These are phyloP conservation scores for Aspergillus clavatus DNA, from an alignment of 2,329 filamentous ascomycete genomes.

Conservation along the genomic window DNA sequence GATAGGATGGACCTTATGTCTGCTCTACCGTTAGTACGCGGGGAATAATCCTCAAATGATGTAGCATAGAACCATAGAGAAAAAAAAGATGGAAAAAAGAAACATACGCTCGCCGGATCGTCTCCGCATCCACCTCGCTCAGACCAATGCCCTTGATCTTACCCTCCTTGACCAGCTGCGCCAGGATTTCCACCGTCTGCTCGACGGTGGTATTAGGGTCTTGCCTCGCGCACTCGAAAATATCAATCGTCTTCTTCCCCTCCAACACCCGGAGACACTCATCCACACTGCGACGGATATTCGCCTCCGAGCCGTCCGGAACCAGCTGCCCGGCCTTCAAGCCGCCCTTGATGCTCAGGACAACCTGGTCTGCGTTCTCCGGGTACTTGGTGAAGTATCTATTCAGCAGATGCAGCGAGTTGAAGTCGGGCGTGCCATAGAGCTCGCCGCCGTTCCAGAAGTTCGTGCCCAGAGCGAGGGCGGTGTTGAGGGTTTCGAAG, in stretches of 20 bases:
- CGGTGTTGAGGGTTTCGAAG: slow-evolving; percentile 53
- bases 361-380: slow-evolving; percentile 58
- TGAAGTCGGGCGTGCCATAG: slow-evolving; percentile 56
- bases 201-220: slow-evolving; percentile 51
- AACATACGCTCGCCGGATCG: slow-evolving; percentile 39
- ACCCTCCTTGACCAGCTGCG: slow-evolving; percentile 38
- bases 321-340: slow-evolving; percentile 31
- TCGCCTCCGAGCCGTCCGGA: slow-evolving; percentile 51
- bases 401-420: slow-evolving; percentile 56
- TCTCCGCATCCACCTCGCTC: slow-evolving; percentile 43
- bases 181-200: slow-evolving; percentile 39
- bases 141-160: slow-evolving; percentile 44
- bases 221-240: slow-evolving; percentile 56
- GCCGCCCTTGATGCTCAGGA: slow-evolving; percentile 60
- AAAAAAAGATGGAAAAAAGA: too few species aligned
- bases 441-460: slow-evolving; percentile 63
- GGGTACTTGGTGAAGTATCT: slow-evolving; percentile 61
- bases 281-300: slow-evolving; percentile 55
- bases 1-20: slow-evolving; percentile 51
- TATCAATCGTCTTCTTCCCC: slow-evolving; percentile 57
- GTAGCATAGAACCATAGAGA: slow-evolving; percentile 1
- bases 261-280: slow-evolving; percentile 50
- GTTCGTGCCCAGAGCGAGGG: slow-evolving; percentile 45
- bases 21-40: slow-evolving; percentile 6
- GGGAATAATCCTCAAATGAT: neutral